These are phyloP conservation scores for Penicillium sp. DNA, from an alignment of 2,329 filamentous ascomycete genomes.

Conservation along the genomic window DNA sequence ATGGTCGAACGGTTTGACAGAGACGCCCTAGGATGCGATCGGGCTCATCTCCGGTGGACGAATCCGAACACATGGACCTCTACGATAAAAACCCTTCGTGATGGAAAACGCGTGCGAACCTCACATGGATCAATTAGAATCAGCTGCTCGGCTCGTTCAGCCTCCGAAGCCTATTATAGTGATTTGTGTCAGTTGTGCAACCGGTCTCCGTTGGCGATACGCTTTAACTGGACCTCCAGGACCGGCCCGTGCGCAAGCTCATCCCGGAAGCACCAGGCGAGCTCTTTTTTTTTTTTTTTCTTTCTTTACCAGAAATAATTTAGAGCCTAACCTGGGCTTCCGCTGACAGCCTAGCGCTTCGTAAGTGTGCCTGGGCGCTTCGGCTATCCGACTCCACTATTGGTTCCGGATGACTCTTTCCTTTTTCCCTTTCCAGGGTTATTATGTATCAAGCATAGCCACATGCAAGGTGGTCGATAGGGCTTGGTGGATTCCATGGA, in stretches of 20 bases:
- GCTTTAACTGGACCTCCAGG: slow-evolving; percentile 24
- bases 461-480: slow-evolving; percentile 15
- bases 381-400: slow-evolving; percentile 12
- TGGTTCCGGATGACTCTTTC: slow-evolving; percentile 1
- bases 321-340: background rate
- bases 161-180: slow-evolving; percentile 25
- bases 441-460: background rate
- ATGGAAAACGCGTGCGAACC: background rate
- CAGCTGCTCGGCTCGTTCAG: slow-evolving; percentile 27
- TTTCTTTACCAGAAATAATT: background rate
- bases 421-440: background rate
- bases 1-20: slow-evolving; percentile 2
- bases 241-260: slow-evolving; percentile 16
- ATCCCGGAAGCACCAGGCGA: slow-evolving; percentile 3
- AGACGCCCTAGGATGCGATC: slow-evolving; percentile 1
- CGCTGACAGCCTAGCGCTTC: slow-evolving; percentile 6
- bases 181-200: slow-evolving; percentile 9
- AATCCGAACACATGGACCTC: background rate
- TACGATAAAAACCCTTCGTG: background rate
- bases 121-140: background rate
- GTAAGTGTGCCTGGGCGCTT: slow-evolving; percentile 4
- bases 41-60: background rate
- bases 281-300: background rate
- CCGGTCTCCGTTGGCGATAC: slow-evolving; percentile 35
- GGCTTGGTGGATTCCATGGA: slow-evolving; percentile 8